phyloP scores from a whole-genome alignment of 1,139 yeast species.

The Geotrichum cucujoidarum region DNA sequence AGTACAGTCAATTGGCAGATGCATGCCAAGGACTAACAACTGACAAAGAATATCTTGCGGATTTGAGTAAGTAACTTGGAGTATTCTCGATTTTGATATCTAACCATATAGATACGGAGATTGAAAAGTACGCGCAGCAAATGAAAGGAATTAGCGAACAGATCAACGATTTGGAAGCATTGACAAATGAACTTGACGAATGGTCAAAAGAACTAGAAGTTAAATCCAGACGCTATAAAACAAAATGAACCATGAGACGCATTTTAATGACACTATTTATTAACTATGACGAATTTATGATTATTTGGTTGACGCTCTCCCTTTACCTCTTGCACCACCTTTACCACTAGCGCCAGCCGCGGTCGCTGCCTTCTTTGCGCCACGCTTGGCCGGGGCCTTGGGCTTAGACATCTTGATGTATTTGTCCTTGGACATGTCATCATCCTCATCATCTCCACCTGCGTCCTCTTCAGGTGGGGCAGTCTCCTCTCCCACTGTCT shows the following conservation, averaged over 20 bases:
- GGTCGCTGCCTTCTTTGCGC: slow-evolving; percentile 19
- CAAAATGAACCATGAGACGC: background rate
- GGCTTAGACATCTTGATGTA: slow-evolving; percentile 47
- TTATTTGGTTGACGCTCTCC: slow-evolving; percentile 19
- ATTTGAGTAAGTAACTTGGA: slow-evolving; percentile 4
- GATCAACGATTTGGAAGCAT: slow-evolving; percentile 43
- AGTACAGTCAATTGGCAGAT: slow-evolving; percentile 31
- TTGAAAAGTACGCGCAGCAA: slow-evolving; percentile 33
- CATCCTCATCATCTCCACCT: slow-evolving; percentile 42
- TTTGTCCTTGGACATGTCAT: slow-evolving; percentile 49
- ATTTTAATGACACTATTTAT: background rate
- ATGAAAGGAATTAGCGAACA: slow-evolving; percentile 45
- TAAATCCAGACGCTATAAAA: slow-evolving; percentile 33
- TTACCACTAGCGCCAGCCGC: slow-evolving; percentile 23
- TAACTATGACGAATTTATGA: background rate
- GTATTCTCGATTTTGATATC: background rate
- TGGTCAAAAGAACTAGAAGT: slow-evolving; percentile 55
- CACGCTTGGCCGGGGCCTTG: slow-evolving; percentile 25
- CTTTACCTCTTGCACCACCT: slow-evolving; percentile 23
- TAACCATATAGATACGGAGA: slow-evolving; percentile 34
- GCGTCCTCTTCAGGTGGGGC: slow-evolving; percentile 48
- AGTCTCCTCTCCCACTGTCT: slow-evolving; percentile 53
- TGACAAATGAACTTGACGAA: slow-evolving; percentile 53
- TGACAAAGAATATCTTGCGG: slow-evolving; percentile 24
- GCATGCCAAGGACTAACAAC: slow-evolving; percentile 28